A percentile compares a stretch with the other conserved stretches of the same genome.
Evolutionary conservation across 2,329 filamentous ascomycete species (phyloP).

Genomic region (Xylariales sp.): DNA sequence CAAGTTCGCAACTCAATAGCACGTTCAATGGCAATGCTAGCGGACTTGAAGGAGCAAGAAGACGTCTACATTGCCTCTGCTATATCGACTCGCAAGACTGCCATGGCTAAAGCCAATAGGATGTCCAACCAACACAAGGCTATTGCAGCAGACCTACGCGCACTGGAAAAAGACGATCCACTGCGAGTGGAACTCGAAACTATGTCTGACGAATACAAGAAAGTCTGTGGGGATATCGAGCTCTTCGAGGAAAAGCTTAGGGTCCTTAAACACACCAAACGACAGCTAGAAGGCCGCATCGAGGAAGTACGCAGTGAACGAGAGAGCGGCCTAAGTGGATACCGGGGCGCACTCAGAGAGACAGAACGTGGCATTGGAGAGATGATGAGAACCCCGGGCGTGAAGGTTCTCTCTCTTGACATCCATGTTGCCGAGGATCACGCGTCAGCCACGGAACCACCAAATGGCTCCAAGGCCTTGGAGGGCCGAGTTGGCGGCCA

Average conservation of each 20-base stretch:
- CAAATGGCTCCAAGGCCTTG: not conserved
- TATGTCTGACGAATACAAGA: constrained; percentile 50
- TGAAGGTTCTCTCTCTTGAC: constrained; percentile 39
- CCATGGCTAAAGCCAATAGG: constrained; percentile 52
- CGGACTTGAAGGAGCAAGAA: constrained; percentile 64
- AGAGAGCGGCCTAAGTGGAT: constrained; percentile 69
- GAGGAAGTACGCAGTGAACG: constrained; percentile 59
- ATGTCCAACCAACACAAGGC: constrained; percentile 46
- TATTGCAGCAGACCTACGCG: constrained; percentile 46
- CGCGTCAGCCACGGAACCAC: not conserved
- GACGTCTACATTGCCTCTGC: constrained; percentile 54
- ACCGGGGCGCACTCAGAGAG: constrained; percentile 61
- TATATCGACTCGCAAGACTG: constrained; percentile 50
- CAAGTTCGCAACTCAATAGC: constrained; percentile 62
- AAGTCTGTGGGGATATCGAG: constrained; percentile 58
- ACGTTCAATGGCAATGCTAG: constrained; percentile 58
- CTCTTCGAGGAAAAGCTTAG: constrained; percentile 61
- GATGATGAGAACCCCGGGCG: constrained; percentile 55
- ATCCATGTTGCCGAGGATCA: constrained; percentile 8
- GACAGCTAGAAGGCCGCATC: constrained; percentile 55
- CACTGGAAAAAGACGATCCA: constrained; percentile 54
- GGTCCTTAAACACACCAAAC: constrained; percentile 54
- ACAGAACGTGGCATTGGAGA: constrained; percentile 58
- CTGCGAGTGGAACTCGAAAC: constrained; percentile 55
- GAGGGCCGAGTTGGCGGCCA: constrained; percentile 5